A percentile compares a stretch with the other conserved stretches of the same genome.
phyloP scores from a whole-genome alignment of 148 eudicot species.

The Rhododendron simsii region DNA sequence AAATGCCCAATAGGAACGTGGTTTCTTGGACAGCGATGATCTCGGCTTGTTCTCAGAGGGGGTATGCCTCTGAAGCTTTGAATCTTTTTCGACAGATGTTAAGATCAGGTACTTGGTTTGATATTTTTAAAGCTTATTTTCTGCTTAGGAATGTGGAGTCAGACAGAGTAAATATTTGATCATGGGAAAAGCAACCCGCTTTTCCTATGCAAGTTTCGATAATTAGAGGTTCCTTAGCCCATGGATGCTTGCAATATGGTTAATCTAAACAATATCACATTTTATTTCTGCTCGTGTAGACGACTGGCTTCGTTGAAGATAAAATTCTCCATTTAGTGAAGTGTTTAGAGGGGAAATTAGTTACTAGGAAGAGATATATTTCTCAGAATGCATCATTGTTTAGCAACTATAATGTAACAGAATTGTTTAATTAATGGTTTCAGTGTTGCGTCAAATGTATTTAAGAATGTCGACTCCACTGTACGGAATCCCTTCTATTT shows the following conservation, averaged over 20 bases:
- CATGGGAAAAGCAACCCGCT: background rate
- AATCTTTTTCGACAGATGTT: slow-evolving; percentile 63
- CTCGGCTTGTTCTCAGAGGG: slow-evolving; percentile 60
- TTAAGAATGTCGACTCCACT: background rate
- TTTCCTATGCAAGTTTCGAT: background rate
- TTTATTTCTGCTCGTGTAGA: background rate
- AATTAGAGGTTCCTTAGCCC: background rate
- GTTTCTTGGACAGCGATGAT: slow-evolving; percentile 91
- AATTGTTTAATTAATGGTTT: background rate
- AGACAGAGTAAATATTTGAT: background rate
- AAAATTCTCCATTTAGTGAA: background rate
- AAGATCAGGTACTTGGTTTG: slow-evolving; percentile 63
- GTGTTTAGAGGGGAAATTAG: background rate
- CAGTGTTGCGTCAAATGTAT: background rate
- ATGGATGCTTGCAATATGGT: background rate
- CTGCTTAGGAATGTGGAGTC: background rate
- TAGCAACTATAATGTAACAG: background rate
- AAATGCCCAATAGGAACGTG: slow-evolving; percentile 83
- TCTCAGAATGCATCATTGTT: background rate
- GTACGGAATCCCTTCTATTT: background rate
- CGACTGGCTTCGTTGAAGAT: background rate
- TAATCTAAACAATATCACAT: background rate
- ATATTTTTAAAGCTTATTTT: background rate
- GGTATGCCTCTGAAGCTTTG: slow-evolving; percentile 44
- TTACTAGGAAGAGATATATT: background rate